Conservation (phyloP, 768 basidiomycete species). For the Galerina sulciceps region DNA sequence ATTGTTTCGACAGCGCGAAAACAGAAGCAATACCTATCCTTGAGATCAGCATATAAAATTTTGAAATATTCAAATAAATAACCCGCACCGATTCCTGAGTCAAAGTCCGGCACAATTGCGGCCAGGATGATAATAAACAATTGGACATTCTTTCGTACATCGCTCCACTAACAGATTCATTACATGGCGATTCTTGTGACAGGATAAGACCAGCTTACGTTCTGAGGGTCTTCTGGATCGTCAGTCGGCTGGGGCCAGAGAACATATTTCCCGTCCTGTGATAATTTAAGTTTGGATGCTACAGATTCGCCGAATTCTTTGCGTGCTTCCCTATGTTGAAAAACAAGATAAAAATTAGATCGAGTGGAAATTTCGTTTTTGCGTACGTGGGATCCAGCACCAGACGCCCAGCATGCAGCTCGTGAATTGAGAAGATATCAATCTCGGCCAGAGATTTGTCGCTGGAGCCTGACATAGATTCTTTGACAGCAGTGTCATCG, state of each 20-base stretch:
- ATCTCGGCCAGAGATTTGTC: constrained; percentile 13
- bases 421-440: constrained; percentile 51
- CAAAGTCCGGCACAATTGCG: constrained; percentile 70
- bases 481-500: background rate
- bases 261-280: constrained; percentile 58
- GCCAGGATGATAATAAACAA: constrained; percentile 66
- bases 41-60: background rate
- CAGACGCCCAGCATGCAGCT: constrained; percentile 58
- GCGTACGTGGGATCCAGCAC: constrained; percentile 30
- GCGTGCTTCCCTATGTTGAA: constrained; percentile 55
- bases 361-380: background rate
- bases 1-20: constrained; percentile 61
- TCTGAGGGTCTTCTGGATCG: constrained; percentile 67
- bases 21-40: constrained; percentile 59
- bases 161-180: constrained; percentile 41
- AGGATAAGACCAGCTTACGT: constrained; percentile 21
- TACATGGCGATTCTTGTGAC: background rate
- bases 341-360: background rate
- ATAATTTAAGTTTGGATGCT: constrained; percentile 60
- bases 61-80: background rate
- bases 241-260: constrained; percentile 76
- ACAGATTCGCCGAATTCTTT: constrained; percentile 62
- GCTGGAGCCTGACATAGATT: background rate
- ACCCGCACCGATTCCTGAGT: constrained; percentile 60
- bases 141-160: constrained; percentile 55